These are phyloP conservation scores for Pseudocercospora ulei DNA, from an alignment of 2,329 filamentous ascomycete genomes.

Conservation along the genomic window DNA sequence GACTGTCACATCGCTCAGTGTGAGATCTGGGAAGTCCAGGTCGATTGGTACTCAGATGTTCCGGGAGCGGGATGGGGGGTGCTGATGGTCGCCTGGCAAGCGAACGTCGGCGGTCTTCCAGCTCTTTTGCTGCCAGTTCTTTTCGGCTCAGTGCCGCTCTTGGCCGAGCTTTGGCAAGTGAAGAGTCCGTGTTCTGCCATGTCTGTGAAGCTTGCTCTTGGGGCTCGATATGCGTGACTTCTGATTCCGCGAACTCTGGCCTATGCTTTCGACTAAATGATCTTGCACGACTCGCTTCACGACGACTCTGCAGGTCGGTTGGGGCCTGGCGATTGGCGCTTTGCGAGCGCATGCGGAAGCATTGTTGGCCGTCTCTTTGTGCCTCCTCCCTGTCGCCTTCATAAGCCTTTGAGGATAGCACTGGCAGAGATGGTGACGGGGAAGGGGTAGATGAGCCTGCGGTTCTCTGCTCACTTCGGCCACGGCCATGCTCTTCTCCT, in stretches of 20 bases:
- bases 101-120: constrained; percentile 79
- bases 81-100: constrained; percentile 69
- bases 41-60: constrained; percentile 36
- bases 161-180: constrained; percentile 21
- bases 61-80: constrained; percentile 68
- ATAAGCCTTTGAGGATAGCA: constrained; percentile 51
- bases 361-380: constrained; percentile 36
- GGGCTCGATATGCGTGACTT: constrained; percentile 4
- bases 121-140: constrained; percentile 57
- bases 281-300: constrained; percentile 24
- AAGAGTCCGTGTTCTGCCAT: constrained; percentile 10
- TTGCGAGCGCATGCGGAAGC: constrained; percentile 42
- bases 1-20: constrained; percentile 40
- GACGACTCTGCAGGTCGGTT: constrained; percentile 32
- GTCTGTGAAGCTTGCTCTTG: constrained; percentile 16
- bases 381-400: constrained; percentile 51
- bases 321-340: constrained; percentile 42
- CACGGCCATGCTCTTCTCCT: constrained; percentile 48
- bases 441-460: constrained; percentile 55
- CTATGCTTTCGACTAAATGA: constrained; percentile 23
- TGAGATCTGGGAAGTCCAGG: constrained; percentile 35
- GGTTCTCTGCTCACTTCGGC: constrained; percentile 53
- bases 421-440: constrained; percentile 70
- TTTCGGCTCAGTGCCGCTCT: constrained; percentile 35
- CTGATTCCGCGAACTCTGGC: constrained; percentile 8